Evolutionary conservation across 129 eudicot genomes (phyloP).

Genomic region (Helianthus tuberosus): DNA sequence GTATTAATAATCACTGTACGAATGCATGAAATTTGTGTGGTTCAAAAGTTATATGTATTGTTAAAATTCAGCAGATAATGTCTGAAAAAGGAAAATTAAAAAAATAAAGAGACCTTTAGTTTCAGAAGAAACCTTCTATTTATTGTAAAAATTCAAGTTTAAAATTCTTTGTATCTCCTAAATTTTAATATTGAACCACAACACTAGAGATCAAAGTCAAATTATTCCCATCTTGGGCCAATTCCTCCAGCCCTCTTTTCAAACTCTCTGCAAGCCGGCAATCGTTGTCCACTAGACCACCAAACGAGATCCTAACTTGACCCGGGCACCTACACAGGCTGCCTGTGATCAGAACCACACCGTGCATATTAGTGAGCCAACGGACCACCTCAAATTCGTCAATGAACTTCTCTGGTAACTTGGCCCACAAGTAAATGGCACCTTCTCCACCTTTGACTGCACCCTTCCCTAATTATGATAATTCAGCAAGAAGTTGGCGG

Average conservation of each 20-base stretch:
- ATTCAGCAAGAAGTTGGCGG: slow-evolving; percentile 54
- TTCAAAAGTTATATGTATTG: too few relatives aligned
- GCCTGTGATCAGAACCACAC: slow-evolving; percentile 71
- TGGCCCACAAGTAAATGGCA: slow-evolving; percentile 93
- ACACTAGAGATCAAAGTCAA: slow-evolving; percentile 30
- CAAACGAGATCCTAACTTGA: slow-evolving; percentile 86
- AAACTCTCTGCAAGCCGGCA: slow-evolving; percentile 78
- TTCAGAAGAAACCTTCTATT: slow-evolving; percentile 9
- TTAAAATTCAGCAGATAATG: too few relatives aligned
- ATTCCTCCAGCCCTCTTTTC: slow-evolving; percentile 68
- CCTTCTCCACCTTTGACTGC: slow-evolving; percentile 97
- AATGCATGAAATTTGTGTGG: slow-evolving; percentile 11
- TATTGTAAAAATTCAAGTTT: slow-evolving; percentile 23
- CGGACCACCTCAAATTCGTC: slow-evolving; percentile 82
- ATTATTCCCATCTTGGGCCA: slow-evolving; percentile 73
- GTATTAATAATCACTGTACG: neutral
- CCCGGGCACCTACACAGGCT: slow-evolving; percentile 80
- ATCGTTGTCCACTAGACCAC: slow-evolving; percentile 73
- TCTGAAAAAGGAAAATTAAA: too few relatives aligned
- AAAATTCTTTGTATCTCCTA: slow-evolving; percentile 1
- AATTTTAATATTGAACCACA: slow-evolving; percentile 4
- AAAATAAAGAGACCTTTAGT: neutral
- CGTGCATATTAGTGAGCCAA: slow-evolving; percentile 84
- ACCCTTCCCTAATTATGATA: slow-evolving; percentile 71
- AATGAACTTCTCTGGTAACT: slow-evolving; percentile 55